Conservation (phyloP, 2,329 filamentous ascomycete species). For the Monilinia laxa region DNA sequence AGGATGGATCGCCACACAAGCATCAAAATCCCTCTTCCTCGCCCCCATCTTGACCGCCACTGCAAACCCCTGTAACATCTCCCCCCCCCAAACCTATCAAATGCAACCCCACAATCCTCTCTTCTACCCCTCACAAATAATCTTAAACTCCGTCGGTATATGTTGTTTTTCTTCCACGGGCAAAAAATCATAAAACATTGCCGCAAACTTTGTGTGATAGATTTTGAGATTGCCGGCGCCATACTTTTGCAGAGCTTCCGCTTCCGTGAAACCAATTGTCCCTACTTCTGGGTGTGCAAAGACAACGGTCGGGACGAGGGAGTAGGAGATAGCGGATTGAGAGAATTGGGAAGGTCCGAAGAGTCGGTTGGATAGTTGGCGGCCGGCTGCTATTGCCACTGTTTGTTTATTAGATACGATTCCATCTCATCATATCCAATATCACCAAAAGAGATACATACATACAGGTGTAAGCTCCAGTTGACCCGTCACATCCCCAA, state of each 20-base stretch:
- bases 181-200: constrained; percentile 50
- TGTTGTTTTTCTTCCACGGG: constrained; percentile 51
- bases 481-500: constrained; percentile 52
- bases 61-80: constrained; percentile 78
- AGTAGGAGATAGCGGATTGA: constrained; percentile 47
- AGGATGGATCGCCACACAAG: constrained; percentile 73
- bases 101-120: constrained; percentile 52
- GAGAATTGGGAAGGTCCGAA: constrained; percentile 49
- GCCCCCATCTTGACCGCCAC: constrained; percentile 79
- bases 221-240: constrained; percentile 52
- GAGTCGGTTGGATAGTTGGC: constrained; percentile 50
- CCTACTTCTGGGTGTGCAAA: constrained; percentile 53
- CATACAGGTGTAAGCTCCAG: constrained; percentile 52
- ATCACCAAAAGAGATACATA: constrained; percentile 32
- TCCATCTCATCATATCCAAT: background rate
- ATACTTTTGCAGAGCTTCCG: constrained; percentile 47
- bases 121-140: constrained; percentile 49
- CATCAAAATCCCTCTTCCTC: constrained; percentile 75
- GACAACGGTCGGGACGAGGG: constrained; percentile 53
- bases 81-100: constrained; percentile 51
- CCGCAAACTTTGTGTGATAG: constrained; percentile 50
- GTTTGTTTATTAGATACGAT: background rate
- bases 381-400: constrained; percentile 53
- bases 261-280: constrained; percentile 50
- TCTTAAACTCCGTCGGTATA: constrained; percentile 52